phyloP scores from a whole-genome alignment of 179 eudicot species.

The Kewa caespitosa region DNA sequence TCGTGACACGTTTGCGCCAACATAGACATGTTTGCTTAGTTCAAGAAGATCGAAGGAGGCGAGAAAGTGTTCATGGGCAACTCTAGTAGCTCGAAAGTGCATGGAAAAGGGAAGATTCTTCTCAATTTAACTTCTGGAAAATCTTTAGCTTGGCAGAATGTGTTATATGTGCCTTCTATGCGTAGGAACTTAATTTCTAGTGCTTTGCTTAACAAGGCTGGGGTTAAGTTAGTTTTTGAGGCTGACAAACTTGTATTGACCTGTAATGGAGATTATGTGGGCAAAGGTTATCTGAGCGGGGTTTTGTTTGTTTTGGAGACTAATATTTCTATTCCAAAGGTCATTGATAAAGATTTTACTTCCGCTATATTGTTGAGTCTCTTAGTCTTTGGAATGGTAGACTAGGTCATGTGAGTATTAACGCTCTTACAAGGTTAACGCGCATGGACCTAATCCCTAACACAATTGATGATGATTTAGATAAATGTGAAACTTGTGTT shows the following conservation, averaged over 20 bases:
- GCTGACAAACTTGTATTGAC: neutral
- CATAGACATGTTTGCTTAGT: neutral
- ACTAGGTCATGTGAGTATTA: neutral
- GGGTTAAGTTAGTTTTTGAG: constrained; percentile 8
- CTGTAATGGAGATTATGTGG: neutral
- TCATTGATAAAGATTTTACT: neutral
- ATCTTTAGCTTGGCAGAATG: neutral
- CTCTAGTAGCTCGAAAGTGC: neutral
- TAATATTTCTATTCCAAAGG: too few species aligned
- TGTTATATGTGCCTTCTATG: neutral
- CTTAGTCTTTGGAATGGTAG: neutral
- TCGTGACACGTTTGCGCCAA: neutral
- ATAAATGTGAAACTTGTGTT: neutral
- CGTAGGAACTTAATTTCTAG: neutral
- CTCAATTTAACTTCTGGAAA: neutral
- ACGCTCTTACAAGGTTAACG: neutral
- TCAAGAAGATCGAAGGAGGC: neutral
- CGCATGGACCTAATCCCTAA: neutral
- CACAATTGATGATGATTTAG: neutral
- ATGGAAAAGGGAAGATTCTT: neutral
- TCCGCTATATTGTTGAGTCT: neutral
- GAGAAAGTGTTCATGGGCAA: neutral
- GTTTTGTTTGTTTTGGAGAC: neutral
- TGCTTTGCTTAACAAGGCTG: neutral
- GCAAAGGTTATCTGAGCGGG: neutral